Evolutionary conservation across 805 yeast genomes (phyloP), one percentile per base, ranked within the genome.

Genomic region (Saturnispora silvae): DNA sequence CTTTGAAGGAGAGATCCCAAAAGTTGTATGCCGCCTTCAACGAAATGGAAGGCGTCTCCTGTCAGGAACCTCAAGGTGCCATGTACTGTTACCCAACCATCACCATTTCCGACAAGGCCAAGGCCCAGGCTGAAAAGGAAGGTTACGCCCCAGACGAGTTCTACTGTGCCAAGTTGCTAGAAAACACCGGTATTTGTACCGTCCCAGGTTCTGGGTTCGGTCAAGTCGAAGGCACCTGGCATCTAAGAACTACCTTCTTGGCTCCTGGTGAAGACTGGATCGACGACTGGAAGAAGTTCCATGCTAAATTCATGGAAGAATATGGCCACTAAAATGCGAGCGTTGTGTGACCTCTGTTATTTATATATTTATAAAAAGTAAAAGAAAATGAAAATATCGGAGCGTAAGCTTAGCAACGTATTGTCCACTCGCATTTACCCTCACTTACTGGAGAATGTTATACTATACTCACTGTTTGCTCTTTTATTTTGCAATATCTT

Each of bases 141-240:
- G 75, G 72, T 18, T 54, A 74, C 50, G 64, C 70, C 31, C 80
- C 94, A 16, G 98, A 92, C 57, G 96, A 82, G 56, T 75, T 81
- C 45, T 92, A 92, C 64, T 87, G 96, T 59, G 67, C 80, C 54
- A 79, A 80, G 48, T 65, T 92, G 41, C 68, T 92, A 47, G 89
- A 89, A 46, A 59, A 63, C 33, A 86, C 98, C 5, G 99, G 99
- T 49, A 85, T 92, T 43, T 92, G 99, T 61, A 84, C 94, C 31
- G 94, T 92, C 44, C 97, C 99, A 22, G 99, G 98, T 28, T 76
- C 85, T 24, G 99, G 99, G 0, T 92, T 92, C 51, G 96, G 97
- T 23, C 98, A 92, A 62, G 80, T 68, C 33, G 77, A 77, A 33
- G 94, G 85, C 16, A 86, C 96, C 4, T 81, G 69, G 63, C 99